Evolutionary conservation across 352 stramenopile species (phyloP).

Genomic region (Pythium volutum): DNA sequence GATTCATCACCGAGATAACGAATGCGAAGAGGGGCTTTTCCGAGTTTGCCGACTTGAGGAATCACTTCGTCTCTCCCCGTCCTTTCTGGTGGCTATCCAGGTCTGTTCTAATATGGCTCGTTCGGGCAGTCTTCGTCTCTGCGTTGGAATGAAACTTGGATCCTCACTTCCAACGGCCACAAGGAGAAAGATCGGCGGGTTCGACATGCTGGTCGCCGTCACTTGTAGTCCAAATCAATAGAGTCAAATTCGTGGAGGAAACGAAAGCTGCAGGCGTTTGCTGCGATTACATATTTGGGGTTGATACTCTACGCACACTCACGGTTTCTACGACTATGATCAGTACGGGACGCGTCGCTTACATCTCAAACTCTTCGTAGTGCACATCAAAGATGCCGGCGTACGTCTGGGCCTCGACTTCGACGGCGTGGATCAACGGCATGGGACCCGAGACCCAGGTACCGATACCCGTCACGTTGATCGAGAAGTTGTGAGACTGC

Average conservation of each 20-base stretch:
- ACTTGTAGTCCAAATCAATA: too few species aligned
- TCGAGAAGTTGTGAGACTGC: constrained; percentile 81
- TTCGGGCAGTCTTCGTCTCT: too few species aligned
- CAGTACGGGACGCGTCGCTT: constrained; percentile 25
- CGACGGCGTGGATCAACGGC: constrained; percentile 72
- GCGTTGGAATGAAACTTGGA: too few species aligned
- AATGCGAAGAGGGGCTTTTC: constrained; percentile 45
- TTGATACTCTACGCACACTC: constrained; percentile 10
- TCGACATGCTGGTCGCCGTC: too few species aligned
- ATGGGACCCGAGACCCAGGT: constrained; percentile 85
- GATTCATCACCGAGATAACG: constrained; percentile 31
- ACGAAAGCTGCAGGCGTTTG: background rate
- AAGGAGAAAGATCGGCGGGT: too few species aligned
- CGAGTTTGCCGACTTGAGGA: constrained; percentile 25
- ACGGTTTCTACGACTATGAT: constrained; percentile 4
- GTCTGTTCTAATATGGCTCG: background rate
- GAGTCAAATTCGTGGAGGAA: background rate
- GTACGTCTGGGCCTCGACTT: constrained; percentile 70
- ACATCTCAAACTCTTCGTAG: constrained; percentile 89
- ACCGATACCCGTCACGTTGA: constrained; percentile 76
- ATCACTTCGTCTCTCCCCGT: constrained; percentile 6
- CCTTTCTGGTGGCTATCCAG: background rate
- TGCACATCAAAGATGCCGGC: constrained; percentile 87
- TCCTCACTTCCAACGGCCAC: too few species aligned
- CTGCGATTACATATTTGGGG: constrained; percentile 15